These are phyloP conservation scores for Adansonia madagascariensis DNA, from an alignment of 441 rosid genomes.

Conservation along the genomic window DNA sequence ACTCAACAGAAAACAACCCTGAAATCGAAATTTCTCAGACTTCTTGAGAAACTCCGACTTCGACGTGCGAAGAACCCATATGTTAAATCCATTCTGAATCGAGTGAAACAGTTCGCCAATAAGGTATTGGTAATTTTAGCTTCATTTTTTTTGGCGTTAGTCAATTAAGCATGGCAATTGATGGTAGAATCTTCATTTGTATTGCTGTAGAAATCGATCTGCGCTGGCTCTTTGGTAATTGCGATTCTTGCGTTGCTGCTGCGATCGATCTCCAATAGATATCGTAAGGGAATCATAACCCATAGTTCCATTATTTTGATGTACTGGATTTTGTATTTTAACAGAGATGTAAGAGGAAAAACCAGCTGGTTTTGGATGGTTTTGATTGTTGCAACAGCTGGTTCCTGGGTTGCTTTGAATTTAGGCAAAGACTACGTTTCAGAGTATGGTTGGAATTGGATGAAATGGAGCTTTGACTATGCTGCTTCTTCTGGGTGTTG, in stretches of 20 bases:
- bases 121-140: not conserved
- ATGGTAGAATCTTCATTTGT: not conserved
- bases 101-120: not conserved
- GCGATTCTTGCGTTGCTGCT: slow-evolving; percentile 26
- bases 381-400: slow-evolving; percentile 15
- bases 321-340: slow-evolving; percentile 6
- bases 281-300: slow-evolving; percentile 18
- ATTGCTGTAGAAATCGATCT: slow-evolving; percentile 5
- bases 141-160: not conserved
- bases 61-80: slow-evolving; percentile 29
- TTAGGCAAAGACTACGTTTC: slow-evolving; percentile 14
- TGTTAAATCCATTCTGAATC: not conserved
- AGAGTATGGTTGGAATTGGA: slow-evolving; percentile 14
- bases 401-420: slow-evolving; percentile 13
- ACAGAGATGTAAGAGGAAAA: slow-evolving; percentile 20
- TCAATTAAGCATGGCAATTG: slow-evolving; percentile 7
- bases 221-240: not conserved
- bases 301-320: slow-evolving; percentile 22
- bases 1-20: slow-evolving; percentile 2
- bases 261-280: slow-evolving; percentile 25
- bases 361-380: slow-evolving; percentile 3
- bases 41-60: slow-evolving; percentile 23
- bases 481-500: slow-evolving; percentile 11
- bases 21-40: slow-evolving; percentile 31
- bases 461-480: not conserved